Conservation (phyloP, 768 basidiomycete genomes). For the Suillus sp. region DNA sequence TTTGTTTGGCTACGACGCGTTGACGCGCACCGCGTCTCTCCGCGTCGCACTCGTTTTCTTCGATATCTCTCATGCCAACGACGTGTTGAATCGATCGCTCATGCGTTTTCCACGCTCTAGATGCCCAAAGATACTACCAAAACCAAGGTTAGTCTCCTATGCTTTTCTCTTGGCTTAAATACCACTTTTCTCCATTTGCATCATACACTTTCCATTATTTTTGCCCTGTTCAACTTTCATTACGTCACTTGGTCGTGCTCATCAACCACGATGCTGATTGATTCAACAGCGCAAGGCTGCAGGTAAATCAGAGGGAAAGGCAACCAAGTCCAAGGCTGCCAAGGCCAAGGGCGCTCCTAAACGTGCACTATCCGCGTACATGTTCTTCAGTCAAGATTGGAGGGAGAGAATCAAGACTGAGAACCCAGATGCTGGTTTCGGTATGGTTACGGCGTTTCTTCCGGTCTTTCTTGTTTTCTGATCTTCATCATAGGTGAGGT, state of each 20-base stretch:
- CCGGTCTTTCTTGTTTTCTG: constrained; percentile 2
- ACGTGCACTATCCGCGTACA: constrained; percentile 93
- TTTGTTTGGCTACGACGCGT: constrained; percentile 46
- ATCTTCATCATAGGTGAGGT: constrained; percentile 65
- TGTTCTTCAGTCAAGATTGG: constrained; percentile 99
- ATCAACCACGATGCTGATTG: constrained; percentile 18
- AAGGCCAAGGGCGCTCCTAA: constrained; percentile 72
- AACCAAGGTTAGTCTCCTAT: constrained; percentile 56
- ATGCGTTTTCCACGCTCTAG: constrained; percentile 41
- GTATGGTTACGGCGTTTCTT: constrained; percentile 41
- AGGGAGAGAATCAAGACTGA: constrained; percentile 93
- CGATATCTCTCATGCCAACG: constrained; percentile 29
- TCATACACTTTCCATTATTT: not conserved
- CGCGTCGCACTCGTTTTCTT: constrained; percentile 18
- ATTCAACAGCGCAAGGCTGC: constrained; percentile 68
- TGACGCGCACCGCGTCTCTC: constrained; percentile 31
- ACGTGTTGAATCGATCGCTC: constrained; percentile 44
- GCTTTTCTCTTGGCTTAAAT: constrained; percentile 13
- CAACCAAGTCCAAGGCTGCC: constrained; percentile 69
- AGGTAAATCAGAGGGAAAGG: constrained; percentile 59
- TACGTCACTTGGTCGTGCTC: constrained; percentile 5
- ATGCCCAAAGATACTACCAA: constrained; percentile 82
- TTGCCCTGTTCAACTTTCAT: not conserved
- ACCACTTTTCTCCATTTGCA: constrained; percentile 3
- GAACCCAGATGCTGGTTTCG: constrained; percentile 94